These are phyloP conservation scores for Akebia trifoliata DNA, from an alignment of 164 flowering plant genomes.

Conservation along the genomic window DNA sequence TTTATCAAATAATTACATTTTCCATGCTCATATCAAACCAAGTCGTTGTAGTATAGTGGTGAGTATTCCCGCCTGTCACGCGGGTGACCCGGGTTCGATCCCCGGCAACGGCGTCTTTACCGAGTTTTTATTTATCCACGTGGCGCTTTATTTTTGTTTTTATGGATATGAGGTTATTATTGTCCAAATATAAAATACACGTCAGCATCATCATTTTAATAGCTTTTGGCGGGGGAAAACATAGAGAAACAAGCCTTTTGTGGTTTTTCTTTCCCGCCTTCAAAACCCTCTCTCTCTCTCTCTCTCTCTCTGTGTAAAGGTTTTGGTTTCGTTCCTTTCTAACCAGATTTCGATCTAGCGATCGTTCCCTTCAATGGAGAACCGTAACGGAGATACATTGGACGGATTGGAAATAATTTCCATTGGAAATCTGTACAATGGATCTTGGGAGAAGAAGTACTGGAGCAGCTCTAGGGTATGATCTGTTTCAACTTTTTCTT, in stretches of 20 bases:
- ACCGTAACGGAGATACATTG: slow-evolving; percentile 14
- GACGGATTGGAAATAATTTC: slow-evolving; percentile 73
- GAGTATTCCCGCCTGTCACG: slow-evolving; percentile 41
- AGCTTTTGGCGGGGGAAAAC: too few relatives aligned
- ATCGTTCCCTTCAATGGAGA: slow-evolving; percentile 25
- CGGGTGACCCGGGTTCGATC: slow-evolving; percentile 43
- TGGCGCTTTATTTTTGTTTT: too few relatives aligned
- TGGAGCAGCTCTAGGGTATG: slow-evolving; percentile 97
- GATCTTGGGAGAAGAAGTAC: slow-evolving; percentile 91
- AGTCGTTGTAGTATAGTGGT: slow-evolving; percentile 46
- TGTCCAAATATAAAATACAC: too few relatives aligned
- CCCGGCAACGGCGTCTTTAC: slow-evolving; percentile 46
- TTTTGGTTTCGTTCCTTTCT: background rate
- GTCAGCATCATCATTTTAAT: too few relatives aligned
- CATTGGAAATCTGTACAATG: slow-evolving; percentile 60
- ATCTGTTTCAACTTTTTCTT: slow-evolving; percentile 1
- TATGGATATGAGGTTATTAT: too few relatives aligned
- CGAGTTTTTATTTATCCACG: too few relatives aligned
- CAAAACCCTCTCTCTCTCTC: background rate
- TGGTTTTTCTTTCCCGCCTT: too few relatives aligned
- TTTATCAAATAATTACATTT: too few relatives aligned
- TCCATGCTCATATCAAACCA: too few relatives aligned
- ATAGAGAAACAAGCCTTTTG: too few relatives aligned
- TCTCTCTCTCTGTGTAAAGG: background rate
- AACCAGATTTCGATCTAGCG: background rate